Evolutionary conservation across 73 alveolate species (phyloP).

Genomic region (Paramecium sonneborni): DNA sequence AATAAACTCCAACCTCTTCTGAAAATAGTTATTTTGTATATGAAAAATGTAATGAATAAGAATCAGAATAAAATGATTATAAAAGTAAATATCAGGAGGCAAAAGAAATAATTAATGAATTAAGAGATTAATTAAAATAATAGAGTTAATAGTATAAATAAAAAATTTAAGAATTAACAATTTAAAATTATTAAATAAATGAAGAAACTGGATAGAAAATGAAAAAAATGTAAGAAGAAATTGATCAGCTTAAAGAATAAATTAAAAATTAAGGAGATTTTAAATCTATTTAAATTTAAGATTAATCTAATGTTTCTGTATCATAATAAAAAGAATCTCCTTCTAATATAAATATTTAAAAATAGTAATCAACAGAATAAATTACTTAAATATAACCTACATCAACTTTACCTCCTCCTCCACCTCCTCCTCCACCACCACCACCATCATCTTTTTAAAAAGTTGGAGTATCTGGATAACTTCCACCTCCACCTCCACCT

Average conservation of each 20-base stretch:
- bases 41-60: neutral
- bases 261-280: neutral
- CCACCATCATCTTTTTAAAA: neutral
- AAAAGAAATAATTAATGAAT: neutral
- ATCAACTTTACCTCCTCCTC: conserved; percentile 32
- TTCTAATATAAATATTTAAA: neutral
- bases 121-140: neutral
- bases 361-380: neutral
- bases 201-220: neutral
- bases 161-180: neutral
- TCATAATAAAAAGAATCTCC: neutral
- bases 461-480: neutral
- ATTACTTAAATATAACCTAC: neutral
- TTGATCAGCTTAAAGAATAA: neutral
- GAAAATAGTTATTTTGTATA: neutral
- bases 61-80: neutral
- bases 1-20: too few relatives aligned
- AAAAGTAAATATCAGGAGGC: neutral
- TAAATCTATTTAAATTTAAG: neutral
- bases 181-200: neutral
- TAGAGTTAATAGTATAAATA: neutral
- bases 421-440: conserved; percentile 58
- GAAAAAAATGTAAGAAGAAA: neutral
- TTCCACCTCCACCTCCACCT: conserved; percentile 7
- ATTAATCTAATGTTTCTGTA: neutral